Evolutionary conservation across 805 yeast species (phyloP).

Genomic region (Zygosaccharomyces pseudorouxii): DNA sequence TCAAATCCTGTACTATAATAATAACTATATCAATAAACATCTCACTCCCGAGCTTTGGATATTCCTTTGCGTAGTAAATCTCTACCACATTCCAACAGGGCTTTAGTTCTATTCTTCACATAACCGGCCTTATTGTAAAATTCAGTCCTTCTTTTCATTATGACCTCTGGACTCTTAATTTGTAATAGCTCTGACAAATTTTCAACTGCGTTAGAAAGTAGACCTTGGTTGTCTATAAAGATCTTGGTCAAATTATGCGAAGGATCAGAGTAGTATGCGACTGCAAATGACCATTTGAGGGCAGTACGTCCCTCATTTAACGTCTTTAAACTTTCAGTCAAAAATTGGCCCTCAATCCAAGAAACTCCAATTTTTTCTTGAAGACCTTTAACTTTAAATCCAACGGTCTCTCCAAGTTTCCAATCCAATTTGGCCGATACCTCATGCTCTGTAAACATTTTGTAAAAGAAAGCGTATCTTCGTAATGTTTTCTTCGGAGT

Average conservation of each 20-base stretch:
- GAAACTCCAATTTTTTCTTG: constrained; percentile 64
- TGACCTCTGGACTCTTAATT: constrained; percentile 36
- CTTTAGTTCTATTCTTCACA: constrained; percentile 36
- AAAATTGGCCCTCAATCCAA: constrained; percentile 85
- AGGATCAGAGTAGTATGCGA: constrained; percentile 59
- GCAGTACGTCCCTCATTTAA: constrained; percentile 67
- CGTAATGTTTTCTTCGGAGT: constrained; percentile 41
- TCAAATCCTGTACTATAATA: neutral
- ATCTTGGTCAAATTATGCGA: constrained; percentile 51
- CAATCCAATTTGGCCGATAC: constrained; percentile 69
- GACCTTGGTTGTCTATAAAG: constrained; percentile 67
- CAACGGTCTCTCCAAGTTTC: constrained; percentile 56
- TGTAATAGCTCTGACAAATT: constrained; percentile 57
- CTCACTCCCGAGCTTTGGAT: constrained; percentile 21
- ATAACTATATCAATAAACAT: neutral
- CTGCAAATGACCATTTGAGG: constrained; percentile 86
- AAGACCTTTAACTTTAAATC: constrained; percentile 54
- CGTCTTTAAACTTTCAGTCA: constrained; percentile 64
- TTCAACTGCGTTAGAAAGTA: constrained; percentile 62
- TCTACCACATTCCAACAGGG: constrained; percentile 37
- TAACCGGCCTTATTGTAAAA: constrained; percentile 37
- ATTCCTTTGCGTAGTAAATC: constrained; percentile 34
- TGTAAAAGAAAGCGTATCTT: constrained; percentile 70
- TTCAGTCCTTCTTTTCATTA: constrained; percentile 35
- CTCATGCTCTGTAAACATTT: constrained; percentile 71